Conservation (phyloP, 768 basidiomycete species). For the Calocybe cyanea region DNA sequence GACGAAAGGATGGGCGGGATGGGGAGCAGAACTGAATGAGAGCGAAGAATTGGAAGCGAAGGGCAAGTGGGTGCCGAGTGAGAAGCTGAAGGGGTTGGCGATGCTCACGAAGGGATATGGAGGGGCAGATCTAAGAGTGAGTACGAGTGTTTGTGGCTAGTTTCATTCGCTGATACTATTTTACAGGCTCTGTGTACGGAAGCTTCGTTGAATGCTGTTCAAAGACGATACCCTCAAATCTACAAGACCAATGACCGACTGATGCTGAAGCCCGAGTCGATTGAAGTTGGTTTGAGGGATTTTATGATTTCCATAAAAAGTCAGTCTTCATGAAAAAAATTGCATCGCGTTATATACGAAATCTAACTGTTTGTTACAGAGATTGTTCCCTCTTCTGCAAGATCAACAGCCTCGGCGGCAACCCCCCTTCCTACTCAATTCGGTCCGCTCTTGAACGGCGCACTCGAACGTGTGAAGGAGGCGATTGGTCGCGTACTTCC, state of each 20-base stretch:
- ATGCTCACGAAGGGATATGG: conserved; percentile 96
- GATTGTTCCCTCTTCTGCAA: conserved; percentile 90
- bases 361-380: conserved; percentile 41
- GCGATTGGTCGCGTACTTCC: conserved; percentile 78
- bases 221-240: conserved; percentile 94
- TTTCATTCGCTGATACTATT: conserved; percentile 9
- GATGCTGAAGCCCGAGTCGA: conserved; percentile 79
- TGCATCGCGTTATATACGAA: neutral
- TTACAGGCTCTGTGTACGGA: conserved; percentile 90
- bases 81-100: conserved; percentile 56
- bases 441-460: conserved; percentile 64
- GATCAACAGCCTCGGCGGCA: conserved; percentile 85
- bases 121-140: conserved; percentile 91
- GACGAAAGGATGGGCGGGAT: conserved; percentile 87
- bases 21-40: conserved; percentile 42
- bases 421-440: conserved; percentile 84
- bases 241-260: conserved; percentile 89
- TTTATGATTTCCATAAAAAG: conserved; percentile 98
- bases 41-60: conserved; percentile 24
- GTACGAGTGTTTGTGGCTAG: conserved; percentile 22
- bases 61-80: conserved; percentile 20
- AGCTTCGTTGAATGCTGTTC: conserved; percentile 93
- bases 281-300: conserved; percentile 80
- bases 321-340: conserved; percentile 31
- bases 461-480: conserved; percentile 67